Percentiles rank a stretch among this genome's conserved stretches.
These are phyloP conservation scores for Wickerhamiella sergipiensis DNA, from an alignment of 805 yeast species.

Conservation along the genomic window DNA sequence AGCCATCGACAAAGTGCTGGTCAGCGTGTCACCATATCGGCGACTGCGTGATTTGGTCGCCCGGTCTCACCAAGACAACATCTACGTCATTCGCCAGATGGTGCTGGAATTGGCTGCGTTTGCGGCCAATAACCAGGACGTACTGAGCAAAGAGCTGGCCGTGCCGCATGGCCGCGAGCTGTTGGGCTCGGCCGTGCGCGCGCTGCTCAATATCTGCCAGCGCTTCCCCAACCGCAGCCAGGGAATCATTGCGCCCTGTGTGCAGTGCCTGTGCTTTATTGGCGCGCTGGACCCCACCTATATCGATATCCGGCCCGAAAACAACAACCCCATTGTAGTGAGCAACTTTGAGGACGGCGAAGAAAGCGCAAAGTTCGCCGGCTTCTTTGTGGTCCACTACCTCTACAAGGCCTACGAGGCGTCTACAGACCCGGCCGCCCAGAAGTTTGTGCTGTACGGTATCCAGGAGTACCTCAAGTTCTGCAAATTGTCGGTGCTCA, in stretches of 20 bases:
- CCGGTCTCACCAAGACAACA: slow-evolving; percentile 11
- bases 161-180: slow-evolving; percentile 9
- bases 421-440: slow-evolving; percentile 74
- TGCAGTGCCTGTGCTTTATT: slow-evolving; percentile 56
- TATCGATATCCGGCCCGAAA: slow-evolving; percentile 32
- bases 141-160: slow-evolving; percentile 5
- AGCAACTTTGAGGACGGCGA: slow-evolving; percentile 46
- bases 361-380: slow-evolving; percentile 55
- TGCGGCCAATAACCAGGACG: slow-evolving; percentile 7
- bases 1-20: neutral
- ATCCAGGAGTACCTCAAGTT: slow-evolving; percentile 75
- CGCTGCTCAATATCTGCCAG: slow-evolving; percentile 18
- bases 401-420: slow-evolving; percentile 84
- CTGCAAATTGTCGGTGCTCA: slow-evolving; percentile 22
- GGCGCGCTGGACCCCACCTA: slow-evolving; percentile 64
- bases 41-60: slow-evolving; percentile 9
- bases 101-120: slow-evolving; percentile 13
- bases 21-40: neutral
- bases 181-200: slow-evolving; percentile 16
- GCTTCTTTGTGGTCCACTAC: slow-evolving; percentile 48
- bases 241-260: slow-evolving; percentile 42
- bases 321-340: slow-evolving; percentile 35
- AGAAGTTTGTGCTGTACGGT: slow-evolving; percentile 69
- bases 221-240: slow-evolving; percentile 16
- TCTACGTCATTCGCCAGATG: slow-evolving; percentile 14